Base-by-base conservation (phyloP, 169 alveolate genomes). In the Cryptosporidium viatorum region DNA sequence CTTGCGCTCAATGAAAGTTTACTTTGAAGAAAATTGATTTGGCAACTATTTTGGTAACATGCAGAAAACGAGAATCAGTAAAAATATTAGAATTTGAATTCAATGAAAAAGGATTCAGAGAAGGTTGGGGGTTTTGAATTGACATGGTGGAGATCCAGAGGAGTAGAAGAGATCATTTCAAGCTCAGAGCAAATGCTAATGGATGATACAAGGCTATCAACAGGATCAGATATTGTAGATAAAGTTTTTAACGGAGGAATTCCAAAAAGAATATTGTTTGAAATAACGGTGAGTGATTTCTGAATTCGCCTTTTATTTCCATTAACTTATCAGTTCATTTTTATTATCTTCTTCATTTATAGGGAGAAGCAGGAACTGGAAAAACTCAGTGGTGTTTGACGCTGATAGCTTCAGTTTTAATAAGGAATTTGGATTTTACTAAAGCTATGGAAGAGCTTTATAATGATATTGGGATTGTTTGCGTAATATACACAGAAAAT, bases 281-380 rank as follows among this genome's bases (percentile, higher is more conserved):
- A 80, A 39, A 80, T 80, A 10, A 80, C 89, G 50, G 89, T 80
- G 70, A 62, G 89, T 62, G 41, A 21, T 37, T 55, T 55, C 67
- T 26, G 9, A 26, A 8, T 26, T 1, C 35, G 26, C 35, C 67
- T 10, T 26, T 26, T n/a, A 10, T n/a, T 55, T 12, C 21, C 55
- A 2, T 14, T 48, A 48, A 48, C 23, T 18, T 48, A 16, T 48
- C 21, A 2, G 55, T 59, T 59, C 8, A 14, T 59, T 59, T n/a
- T 21, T n/a, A 3, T 21, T 59, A 41, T 10, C 0, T 59, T 31
- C 3, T 12, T 33, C n/a, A 0, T 35, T 5, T 69, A 8, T 23
- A 80, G 89, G 89, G 89, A 35, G 89, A 80, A 58, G 89, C 89
- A 31, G 89, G 89, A 29, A 80, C 80, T 0, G 89, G 89, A 1